Conservation (phyloP, 768 basidiomycete genomes). For the Lentinula lateritia region DNA sequence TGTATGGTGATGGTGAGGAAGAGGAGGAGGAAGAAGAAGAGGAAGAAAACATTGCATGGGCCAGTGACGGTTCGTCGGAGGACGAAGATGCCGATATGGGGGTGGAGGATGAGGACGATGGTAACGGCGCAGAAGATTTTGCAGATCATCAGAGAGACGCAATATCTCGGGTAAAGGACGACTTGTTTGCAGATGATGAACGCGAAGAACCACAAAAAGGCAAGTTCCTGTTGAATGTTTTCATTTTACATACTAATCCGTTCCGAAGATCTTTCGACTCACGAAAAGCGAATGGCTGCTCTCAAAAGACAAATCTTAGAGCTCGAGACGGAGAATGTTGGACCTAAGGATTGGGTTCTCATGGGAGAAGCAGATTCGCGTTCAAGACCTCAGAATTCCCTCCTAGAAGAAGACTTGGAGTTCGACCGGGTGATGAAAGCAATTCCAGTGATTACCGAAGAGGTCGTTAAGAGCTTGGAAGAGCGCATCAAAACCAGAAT, state of each 20-base stretch:
- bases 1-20: constrained; percentile 26
- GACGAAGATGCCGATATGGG: constrained; percentile 18
- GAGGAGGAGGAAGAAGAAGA: constrained; percentile 34
- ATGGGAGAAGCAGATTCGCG: constrained; percentile 86
- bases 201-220: constrained; percentile 30
- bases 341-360: constrained; percentile 87
- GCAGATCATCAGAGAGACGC: constrained; percentile 33
- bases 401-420: constrained; percentile 91
- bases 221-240: constrained; percentile 5
- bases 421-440: constrained; percentile 88
- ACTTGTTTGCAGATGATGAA: constrained; percentile 74
- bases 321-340: constrained; percentile 84
- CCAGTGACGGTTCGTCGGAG: constrained; percentile 20
- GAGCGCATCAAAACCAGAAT: constrained; percentile 89
- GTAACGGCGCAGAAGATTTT: constrained; percentile 22
- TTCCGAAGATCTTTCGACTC: constrained; percentile 57
- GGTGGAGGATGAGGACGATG: constrained; percentile 20
- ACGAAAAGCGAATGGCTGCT: constrained; percentile 73
- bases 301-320: constrained; percentile 74
- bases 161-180: constrained; percentile 69
- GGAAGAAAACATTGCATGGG: constrained; percentile 20
- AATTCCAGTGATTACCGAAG: constrained; percentile 87
- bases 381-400: constrained; percentile 81
- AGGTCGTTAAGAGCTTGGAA: constrained; percentile 75
- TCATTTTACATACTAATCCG: constrained; percentile 5